These are phyloP conservation scores for Daldinia caldariorum DNA, from an alignment of 495 filamentous ascomycete genomes.

Conservation along the genomic window DNA sequence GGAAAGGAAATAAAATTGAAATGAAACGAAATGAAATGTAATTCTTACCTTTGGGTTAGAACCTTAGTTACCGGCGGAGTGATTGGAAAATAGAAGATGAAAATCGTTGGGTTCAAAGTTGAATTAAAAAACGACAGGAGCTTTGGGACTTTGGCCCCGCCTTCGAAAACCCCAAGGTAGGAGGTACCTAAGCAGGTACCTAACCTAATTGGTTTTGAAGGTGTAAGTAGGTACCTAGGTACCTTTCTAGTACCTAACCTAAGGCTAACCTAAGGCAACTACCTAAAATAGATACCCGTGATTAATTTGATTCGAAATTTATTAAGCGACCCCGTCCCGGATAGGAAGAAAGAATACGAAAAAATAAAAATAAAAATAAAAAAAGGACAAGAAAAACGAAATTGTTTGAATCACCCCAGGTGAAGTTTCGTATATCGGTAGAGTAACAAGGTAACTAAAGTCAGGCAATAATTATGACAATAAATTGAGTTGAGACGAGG, in stretches of 20 bases:
- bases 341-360: background rate
- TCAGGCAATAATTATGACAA: conserved; percentile 14
- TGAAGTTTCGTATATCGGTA: conserved; percentile 8
- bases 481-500: conserved; percentile 18
- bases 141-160: conserved; percentile 28
- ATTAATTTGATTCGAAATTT: background rate
- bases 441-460: conserved; percentile 8
- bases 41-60: conserved; percentile 25
- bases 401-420: background rate
- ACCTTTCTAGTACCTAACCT: background rate
- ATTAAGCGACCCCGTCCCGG: conserved; percentile 8
- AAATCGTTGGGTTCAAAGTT: conserved; percentile 11
- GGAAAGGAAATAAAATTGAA: conserved; percentile 13
- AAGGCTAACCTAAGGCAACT: too few species aligned
- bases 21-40: conserved; percentile 7
- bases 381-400: background rate
- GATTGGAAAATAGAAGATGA: background rate
- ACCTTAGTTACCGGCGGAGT: conserved; percentile 1
- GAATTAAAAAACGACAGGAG: conserved; percentile 6
- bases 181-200: background rate
- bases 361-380: conserved; percentile 6
- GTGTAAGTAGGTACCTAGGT: background rate
- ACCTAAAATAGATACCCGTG: too few species aligned
- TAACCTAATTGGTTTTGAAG: background rate
- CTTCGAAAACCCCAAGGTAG: conserved; percentile 12